These are phyloP conservation scores for Boletus mariae DNA, from an alignment of 1,284 basidiomycete species.

Conservation along the genomic window DNA sequence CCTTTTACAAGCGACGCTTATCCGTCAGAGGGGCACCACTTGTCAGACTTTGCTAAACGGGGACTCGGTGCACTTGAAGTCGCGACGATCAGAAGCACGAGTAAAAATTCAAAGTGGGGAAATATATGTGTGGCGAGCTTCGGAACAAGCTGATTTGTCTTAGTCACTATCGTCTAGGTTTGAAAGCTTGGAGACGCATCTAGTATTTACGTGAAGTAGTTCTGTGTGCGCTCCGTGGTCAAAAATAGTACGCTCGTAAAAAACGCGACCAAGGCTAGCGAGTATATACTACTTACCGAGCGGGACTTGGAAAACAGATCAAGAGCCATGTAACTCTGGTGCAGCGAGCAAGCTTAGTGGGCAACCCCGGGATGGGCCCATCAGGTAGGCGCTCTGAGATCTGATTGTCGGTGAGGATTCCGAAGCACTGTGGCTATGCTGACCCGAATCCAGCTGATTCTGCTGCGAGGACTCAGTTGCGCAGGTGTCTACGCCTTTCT, in stretches of 20 bases:
- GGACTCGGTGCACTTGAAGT: neutral
- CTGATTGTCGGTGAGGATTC: neutral
- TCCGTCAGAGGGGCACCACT: slow-evolving; percentile 1
- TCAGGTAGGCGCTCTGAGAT: too few species aligned
- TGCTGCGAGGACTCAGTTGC: neutral
- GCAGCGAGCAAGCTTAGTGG: neutral
- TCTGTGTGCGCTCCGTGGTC: neutral
- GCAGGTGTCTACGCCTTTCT: neutral
- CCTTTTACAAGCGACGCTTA: slow-evolving; percentile 21
- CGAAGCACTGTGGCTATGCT: slow-evolving; percentile 23
- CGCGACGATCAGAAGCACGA: slow-evolving; percentile 19
- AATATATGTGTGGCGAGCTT: neutral
- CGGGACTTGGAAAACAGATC: neutral
- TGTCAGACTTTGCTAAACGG: slow-evolving; percentile 1
- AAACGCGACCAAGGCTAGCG: neutral
- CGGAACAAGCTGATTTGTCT: neutral
- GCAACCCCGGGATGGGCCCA: neutral
- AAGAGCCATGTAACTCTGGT: neutral
- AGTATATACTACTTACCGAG: neutral
- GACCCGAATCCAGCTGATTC: slow-evolving; percentile 15
- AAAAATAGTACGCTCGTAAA: neutral
- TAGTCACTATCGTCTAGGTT: neutral
- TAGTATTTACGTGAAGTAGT: slow-evolving; percentile 1
- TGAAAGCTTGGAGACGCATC: too few species aligned
- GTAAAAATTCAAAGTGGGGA: neutral